These are phyloP conservation scores for Euclidium syriacum DNA, from an alignment of 345 rosid species.

Conservation along the genomic window DNA sequence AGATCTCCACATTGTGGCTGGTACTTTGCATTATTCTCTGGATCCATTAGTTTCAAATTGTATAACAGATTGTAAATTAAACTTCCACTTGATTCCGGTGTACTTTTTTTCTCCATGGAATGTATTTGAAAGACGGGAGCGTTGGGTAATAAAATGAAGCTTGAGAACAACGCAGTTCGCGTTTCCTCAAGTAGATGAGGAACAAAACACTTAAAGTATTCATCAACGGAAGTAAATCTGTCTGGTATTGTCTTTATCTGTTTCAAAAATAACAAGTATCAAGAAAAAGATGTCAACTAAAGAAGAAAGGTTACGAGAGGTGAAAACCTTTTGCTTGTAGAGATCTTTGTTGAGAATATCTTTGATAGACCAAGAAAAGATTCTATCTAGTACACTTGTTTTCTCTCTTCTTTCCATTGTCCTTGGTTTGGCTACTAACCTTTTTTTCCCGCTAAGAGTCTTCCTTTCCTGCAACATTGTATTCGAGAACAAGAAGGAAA, in stretches of 20 bases:
- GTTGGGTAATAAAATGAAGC: slow-evolving; percentile 10
- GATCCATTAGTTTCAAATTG: not conserved
- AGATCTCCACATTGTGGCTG: slow-evolving; percentile 39
- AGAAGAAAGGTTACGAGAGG: not conserved
- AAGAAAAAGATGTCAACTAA: not conserved
- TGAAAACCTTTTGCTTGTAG: slow-evolving; percentile 20
- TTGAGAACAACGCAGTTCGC: slow-evolving; percentile 28
- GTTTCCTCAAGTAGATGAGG: slow-evolving; percentile 36
- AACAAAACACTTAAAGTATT: slow-evolving; percentile 30
- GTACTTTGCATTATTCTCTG: slow-evolving; percentile 3
- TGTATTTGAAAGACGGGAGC: slow-evolving; percentile 4
- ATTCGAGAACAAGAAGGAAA: too few species aligned
- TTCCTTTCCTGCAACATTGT: not conserved
- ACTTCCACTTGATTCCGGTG: not conserved
- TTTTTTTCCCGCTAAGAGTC: too few species aligned
- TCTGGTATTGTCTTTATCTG: slow-evolving; percentile 36
- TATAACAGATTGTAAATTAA: slow-evolving; percentile 1
- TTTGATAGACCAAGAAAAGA: slow-evolving; percentile 37
- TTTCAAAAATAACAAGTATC: not conserved
- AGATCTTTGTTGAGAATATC: slow-evolving; percentile 34
- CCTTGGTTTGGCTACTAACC: slow-evolving; percentile 3
- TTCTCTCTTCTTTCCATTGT: not conserved
- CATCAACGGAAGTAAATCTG: slow-evolving; percentile 10
- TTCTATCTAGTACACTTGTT: not conserved
- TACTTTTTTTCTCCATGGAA: not conserved